Evolutionary conservation across 164 flowering plant genomes (phyloP).

Genomic region (Cinnamomum chago): DNA sequence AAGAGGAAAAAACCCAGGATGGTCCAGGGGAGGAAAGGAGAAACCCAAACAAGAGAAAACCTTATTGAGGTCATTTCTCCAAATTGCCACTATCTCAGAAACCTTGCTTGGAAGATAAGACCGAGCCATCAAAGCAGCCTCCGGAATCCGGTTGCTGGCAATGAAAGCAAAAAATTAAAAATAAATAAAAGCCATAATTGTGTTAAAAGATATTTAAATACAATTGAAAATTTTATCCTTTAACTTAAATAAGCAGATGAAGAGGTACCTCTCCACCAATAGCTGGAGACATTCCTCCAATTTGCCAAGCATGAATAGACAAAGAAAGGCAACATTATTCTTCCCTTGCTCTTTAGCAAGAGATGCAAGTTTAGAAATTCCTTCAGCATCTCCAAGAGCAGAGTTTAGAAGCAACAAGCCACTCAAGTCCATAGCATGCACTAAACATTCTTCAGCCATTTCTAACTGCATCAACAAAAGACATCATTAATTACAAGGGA

Average conservation of each 20-base stretch:
- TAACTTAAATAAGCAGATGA: background rate
- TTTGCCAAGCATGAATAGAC: conserved; percentile 87
- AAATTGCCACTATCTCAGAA: conserved; percentile 78
- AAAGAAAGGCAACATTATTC: conserved; percentile 93
- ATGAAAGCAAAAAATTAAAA: conserved; percentile 7
- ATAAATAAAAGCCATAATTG: background rate
- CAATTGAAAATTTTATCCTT: background rate
- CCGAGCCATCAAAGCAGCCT: conserved; percentile 98
- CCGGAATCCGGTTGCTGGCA: conserved; percentile 96
- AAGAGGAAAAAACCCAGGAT: too few species aligned
- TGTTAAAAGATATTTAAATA: background rate
- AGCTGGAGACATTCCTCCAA: conserved; percentile 93
- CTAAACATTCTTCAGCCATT: conserved; percentile 91
- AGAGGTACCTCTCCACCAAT: conserved; percentile 77
- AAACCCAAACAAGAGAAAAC: conserved; percentile 26
- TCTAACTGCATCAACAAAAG: conserved; percentile 62
- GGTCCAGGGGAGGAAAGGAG: background rate
- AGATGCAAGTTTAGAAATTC: conserved; percentile 67
- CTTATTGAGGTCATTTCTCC: conserved; percentile 96
- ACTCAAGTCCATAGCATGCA: conserved; percentile 86
- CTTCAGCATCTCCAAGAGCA: conserved; percentile 91
- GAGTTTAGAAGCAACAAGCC: conserved; percentile 90
- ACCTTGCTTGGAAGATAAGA: conserved; percentile 99
- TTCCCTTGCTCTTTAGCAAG: conserved; percentile 93
- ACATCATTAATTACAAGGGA: background rate